A percentile compares a stretch with the other conserved stretches of the same genome.
phyloP scores from a whole-genome alignment of 129 eudicot species.

The Helianthus annuus region DNA sequence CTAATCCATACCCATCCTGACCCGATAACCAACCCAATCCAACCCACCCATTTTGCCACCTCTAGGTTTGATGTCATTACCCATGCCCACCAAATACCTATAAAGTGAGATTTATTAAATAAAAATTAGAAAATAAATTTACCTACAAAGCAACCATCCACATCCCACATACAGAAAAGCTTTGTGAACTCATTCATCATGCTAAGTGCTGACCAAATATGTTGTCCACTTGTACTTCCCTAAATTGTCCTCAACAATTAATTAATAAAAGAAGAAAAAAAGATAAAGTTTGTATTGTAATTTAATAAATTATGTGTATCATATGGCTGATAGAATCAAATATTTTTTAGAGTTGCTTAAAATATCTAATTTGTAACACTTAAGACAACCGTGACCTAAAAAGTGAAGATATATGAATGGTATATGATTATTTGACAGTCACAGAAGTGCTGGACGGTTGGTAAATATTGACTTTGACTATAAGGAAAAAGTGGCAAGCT shows the following conservation, averaged over 20 bases:
- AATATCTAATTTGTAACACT: background rate
- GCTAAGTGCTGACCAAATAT: constrained; percentile 29
- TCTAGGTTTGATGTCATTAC: constrained; percentile 35
- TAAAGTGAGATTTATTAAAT: constrained; percentile 16
- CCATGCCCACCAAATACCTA: constrained; percentile 26
- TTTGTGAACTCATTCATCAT: constrained; percentile 27
- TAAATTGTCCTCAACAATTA: background rate
- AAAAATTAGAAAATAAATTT: background rate
- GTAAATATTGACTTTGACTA: too few species aligned
- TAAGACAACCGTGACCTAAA: background rate
- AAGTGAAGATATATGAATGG: background rate
- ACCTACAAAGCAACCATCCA: constrained; percentile 28
- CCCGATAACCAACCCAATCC: too few species aligned
- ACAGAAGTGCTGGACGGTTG: too few species aligned
- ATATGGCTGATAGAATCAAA: background rate
- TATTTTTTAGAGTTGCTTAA: background rate
- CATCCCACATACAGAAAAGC: constrained; percentile 8
- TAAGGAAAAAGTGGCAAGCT: too few species aligned
- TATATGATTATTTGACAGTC: background rate
- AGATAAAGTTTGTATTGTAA: background rate
- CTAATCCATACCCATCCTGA: too few species aligned
- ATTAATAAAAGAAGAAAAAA: background rate
- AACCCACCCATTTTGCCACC: too few species aligned
- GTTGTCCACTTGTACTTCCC: constrained; percentile 5
- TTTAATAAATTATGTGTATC: background rate